phyloP scores from a whole-genome alignment of 345 rosid genomes.

The Eucalyptus marginata region DNA sequence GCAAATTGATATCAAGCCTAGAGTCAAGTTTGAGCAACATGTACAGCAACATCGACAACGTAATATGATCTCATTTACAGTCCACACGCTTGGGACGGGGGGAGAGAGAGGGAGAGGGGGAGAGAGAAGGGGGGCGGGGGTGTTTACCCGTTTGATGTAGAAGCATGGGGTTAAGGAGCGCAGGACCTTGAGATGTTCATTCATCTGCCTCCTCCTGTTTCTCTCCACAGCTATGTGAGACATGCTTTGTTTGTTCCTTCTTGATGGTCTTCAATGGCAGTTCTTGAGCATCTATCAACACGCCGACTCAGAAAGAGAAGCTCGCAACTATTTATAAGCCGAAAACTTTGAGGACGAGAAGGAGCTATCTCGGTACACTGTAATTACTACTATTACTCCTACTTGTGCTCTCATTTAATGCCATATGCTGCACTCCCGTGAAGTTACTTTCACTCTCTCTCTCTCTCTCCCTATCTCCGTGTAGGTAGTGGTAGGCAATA shows the following conservation, averaged over 20 bases:
- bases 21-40: not conserved
- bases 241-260: conserved; percentile 11
- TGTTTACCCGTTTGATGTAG: conserved; percentile 77
- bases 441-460: conserved; percentile 10
- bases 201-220: conserved; percentile 92
- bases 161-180: conserved; percentile 89
- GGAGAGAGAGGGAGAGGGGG: not conserved
- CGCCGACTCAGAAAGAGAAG: not conserved
- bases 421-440: conserved; percentile 46
- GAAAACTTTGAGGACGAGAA: not conserved
- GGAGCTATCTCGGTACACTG: not conserved
- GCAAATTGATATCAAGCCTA: not conserved
- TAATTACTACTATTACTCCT: not conserved
- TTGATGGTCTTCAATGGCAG: not conserved
- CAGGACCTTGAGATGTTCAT: conserved; percentile 78
- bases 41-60: not conserved
- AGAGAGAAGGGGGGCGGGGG: not conserved
- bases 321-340: not conserved
- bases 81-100: not conserved
- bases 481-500: not conserved
- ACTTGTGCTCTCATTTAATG: conserved; percentile 26
- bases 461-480: not conserved
- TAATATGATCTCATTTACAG: not conserved
- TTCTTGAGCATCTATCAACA: not conserved
- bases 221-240: conserved; percentile 89